phyloP scores from a whole-genome alignment of 352 stramenopile genomes.

The Pythium periplocum region DNA sequence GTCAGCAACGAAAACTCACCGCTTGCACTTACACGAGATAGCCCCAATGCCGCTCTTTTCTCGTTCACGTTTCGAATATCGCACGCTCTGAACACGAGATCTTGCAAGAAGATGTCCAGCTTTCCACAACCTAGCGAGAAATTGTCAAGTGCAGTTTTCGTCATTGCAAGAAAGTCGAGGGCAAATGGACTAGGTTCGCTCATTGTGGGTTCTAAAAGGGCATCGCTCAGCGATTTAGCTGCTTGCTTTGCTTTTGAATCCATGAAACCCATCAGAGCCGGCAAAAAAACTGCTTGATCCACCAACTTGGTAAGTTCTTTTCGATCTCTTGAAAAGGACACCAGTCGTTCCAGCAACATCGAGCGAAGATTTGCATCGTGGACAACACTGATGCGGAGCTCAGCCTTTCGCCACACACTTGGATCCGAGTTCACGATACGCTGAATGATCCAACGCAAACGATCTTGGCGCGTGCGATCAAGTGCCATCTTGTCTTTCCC shows the following conservation, averaged over 20 bases:
- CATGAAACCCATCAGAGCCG: conserved; percentile 5
- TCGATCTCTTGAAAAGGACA: conserved; percentile 2
- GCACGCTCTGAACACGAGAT: too few relatives aligned
- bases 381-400: conserved; percentile 1
- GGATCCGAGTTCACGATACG: conserved; percentile 8
- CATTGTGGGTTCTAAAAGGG: background rate
- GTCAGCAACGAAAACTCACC: conserved; percentile 2
- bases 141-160: too few relatives aligned
- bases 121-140: too few relatives aligned
- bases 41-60: background rate
- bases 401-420: conserved; percentile 3
- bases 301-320: conserved; percentile 5
- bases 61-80: conserved; percentile 9
- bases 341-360: conserved; percentile 6
- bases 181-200: too few relatives aligned
- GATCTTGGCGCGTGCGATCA: conserved; percentile 4
- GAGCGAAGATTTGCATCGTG: conserved; percentile 2
- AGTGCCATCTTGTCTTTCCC: conserved; percentile 2
- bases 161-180: too few relatives aligned
- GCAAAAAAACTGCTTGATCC: conserved; percentile 6
- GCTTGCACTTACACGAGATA: conserved; percentile 3
- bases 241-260: conserved; percentile 4
- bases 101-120: too few relatives aligned
- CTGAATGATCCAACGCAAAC: conserved; percentile 12
- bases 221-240: background rate